Base-by-base conservation (phyloP, 176 grass and related monocot species). In the Triticum timopheevii region DNA sequence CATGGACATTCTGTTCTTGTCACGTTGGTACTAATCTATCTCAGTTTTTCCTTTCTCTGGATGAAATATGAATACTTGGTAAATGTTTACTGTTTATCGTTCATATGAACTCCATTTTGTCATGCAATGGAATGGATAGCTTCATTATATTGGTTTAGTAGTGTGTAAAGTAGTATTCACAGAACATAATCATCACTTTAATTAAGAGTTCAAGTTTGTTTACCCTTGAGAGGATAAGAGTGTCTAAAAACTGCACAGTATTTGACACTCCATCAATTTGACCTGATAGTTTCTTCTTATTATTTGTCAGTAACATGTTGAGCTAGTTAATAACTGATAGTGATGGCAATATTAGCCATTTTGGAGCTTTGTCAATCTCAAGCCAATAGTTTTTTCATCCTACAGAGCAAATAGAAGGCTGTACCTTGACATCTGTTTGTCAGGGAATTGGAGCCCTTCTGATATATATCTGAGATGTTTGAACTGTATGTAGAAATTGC, bases 1-100 rank as follows among this genome's bases (percentile, higher is more conserved):
- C 93, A 17, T 98, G 96, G 96, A 91, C 96, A 84, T 98, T 98
- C 87, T 98, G 96, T 75, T 98, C 96, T 72, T 98, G 96, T 80
- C 61, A 65, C 82, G 68, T 88, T 74, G 93, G 95, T 98, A 97
- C 77, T 82, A 59, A 28, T 80, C 11, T 13, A 16, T 66, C 45
- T 36, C 59, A 89, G 49, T 20, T 27, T 88, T 84, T 69, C 38
- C 1, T 25, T 86, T 75, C 64, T 61, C 22, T 65, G 8, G 35
- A 80, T 45, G 63, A 69, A 83, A 52, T 83, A 62, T 59, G 13
- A 23, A 65, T 20, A 61, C 38, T 8, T 65, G 36, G 81, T 22
- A 13, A 66, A 66, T 16, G 40, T 61, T 85, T 28, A 6, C 11
- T 38, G 2, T 79, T 44, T 52, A 6, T 45, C 3, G 20, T 28